These are phyloP conservation scores for Dacryopinax primogenitus DNA, from an alignment of 768 basidiomycete genomes.

Conservation along the genomic window DNA sequence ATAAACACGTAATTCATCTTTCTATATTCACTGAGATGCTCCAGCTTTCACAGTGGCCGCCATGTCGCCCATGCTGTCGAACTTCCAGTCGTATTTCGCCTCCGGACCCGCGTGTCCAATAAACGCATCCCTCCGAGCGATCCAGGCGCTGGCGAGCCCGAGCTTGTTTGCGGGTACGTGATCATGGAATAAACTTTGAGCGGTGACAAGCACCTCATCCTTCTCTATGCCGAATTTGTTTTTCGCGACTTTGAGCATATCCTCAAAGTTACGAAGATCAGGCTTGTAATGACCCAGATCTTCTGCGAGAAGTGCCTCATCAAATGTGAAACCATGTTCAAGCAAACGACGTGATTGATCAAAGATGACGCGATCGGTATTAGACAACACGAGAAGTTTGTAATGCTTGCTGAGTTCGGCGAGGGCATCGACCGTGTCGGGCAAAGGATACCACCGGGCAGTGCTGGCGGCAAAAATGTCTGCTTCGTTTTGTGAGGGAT, in stretches of 20 bases:
- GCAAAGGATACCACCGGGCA: constrained; percentile 49
- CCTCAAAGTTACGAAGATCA: constrained; percentile 40
- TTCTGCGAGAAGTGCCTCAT: constrained; percentile 55
- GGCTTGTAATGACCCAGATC: constrained; percentile 66
- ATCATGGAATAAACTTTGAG: constrained; percentile 56
- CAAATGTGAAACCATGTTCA: constrained; percentile 42
- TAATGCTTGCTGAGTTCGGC: constrained; percentile 46
- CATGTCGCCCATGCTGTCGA: constrained; percentile 48
- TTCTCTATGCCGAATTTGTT: constrained; percentile 25
- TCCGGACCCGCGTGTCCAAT: constrained; percentile 31
- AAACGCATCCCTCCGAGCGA: constrained; percentile 41
- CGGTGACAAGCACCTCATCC: constrained; percentile 43
- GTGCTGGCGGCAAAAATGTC: constrained; percentile 49
- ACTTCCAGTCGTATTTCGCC: constrained; percentile 29
- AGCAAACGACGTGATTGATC: constrained; percentile 36
- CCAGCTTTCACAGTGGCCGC: constrained; percentile 45
- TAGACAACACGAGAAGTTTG: constrained; percentile 61
- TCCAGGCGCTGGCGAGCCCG: constrained; percentile 53
- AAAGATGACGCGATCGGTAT: constrained; percentile 51
- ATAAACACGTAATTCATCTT: not conserved
- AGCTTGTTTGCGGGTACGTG: constrained; percentile 46
- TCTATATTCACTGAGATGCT: not conserved
- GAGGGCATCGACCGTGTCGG: constrained; percentile 51
- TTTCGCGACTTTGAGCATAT: constrained; percentile 36
- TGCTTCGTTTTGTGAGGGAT: constrained; percentile 23